These are phyloP conservation scores for Gigaspora rosea DNA, from an alignment of 192 early-diverging fungal species.

Conservation along the genomic window DNA sequence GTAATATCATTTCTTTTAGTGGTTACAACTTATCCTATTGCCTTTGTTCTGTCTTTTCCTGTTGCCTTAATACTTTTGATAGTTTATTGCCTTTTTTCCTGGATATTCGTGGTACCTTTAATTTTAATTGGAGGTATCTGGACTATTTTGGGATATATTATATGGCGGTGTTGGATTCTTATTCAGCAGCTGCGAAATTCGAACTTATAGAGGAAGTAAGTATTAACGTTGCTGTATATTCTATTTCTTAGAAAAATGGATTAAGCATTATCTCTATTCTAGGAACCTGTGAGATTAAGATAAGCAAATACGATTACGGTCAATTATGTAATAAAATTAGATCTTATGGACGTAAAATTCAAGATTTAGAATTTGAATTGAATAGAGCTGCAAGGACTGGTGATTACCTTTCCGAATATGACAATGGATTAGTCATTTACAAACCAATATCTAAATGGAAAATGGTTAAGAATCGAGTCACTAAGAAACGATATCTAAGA, in stretches of 20 bases:
- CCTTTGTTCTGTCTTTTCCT: constrained; percentile 10
- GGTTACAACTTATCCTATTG: not conserved
- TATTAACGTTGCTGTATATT: constrained; percentile 29
- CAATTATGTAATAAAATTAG: constrained; percentile 2
- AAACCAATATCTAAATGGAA: constrained; percentile 21
- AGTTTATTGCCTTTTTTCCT: not conserved
- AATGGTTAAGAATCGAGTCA: constrained; percentile 1
- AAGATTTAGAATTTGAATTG: not conserved
- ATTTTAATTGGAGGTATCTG: constrained; percentile 17
- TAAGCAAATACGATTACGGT: constrained; percentile 20
- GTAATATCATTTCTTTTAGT: too few species aligned
- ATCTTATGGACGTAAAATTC: not conserved
- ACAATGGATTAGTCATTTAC: constrained; percentile 7
- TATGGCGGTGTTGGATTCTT: constrained; percentile 3
- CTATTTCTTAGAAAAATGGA: constrained; percentile 12
- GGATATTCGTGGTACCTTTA: constrained; percentile 20
- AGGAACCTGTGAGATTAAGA: constrained; percentile 11
- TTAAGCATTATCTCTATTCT: constrained; percentile 5
- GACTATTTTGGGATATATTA: constrained; percentile 8
- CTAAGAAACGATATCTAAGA: not conserved
- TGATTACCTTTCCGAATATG: constrained; percentile 1
- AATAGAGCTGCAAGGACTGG: not conserved
- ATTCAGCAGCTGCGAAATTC: constrained; percentile 11
- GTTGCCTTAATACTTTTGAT: constrained; percentile 8
- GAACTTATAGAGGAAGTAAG: constrained; percentile 27